Conservation (phyloP, 2,329 filamentous ascomycete species). For the Apiospora saccharicola region DNA sequence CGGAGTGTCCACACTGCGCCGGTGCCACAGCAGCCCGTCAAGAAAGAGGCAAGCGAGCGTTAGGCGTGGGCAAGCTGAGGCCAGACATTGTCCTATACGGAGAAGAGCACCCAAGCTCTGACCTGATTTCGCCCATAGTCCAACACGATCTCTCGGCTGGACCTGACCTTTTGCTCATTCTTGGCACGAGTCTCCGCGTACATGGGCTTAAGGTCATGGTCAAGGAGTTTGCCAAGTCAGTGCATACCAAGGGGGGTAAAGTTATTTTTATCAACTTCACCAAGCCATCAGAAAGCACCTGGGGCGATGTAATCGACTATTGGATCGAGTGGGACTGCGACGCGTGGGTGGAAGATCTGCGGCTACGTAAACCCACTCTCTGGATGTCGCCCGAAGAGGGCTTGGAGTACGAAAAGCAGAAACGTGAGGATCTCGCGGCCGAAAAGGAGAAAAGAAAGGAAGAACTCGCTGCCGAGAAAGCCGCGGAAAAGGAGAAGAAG, state of each 20-base stretch:
- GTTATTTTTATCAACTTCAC: conserved; percentile 79
- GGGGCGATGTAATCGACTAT: conserved; percentile 77
- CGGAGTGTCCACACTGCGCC: conserved; percentile 71
- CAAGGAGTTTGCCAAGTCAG: conserved; percentile 73
- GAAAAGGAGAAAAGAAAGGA: conserved; percentile 35
- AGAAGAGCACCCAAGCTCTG: conserved; percentile 74
- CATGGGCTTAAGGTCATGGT: conserved; percentile 77
- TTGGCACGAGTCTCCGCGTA: conserved; percentile 75
- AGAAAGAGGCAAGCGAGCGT: conserved; percentile 70
- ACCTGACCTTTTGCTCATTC: conserved; percentile 73
- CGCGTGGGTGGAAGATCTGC: conserved; percentile 72
- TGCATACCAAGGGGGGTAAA: conserved; percentile 72
- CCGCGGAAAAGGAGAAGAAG: conserved; percentile 23
- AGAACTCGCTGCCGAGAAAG: conserved; percentile 29
- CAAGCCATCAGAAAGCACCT: conserved; percentile 74
- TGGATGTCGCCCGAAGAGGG: conserved; percentile 62
- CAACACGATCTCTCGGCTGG: conserved; percentile 70
- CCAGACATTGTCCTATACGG: conserved; percentile 80
- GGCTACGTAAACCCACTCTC: conserved; percentile 63
- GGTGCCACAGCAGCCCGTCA: conserved; percentile 68
- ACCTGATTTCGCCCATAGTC: conserved; percentile 72
- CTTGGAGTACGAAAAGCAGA: conserved; percentile 51
- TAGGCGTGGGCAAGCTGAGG: conserved; percentile 72
- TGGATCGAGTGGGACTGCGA: conserved; percentile 81
- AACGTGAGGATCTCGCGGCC: conserved; percentile 41